Evolutionary conservation across 2,329 filamentous ascomycete genomes (phyloP).

Genomic region (Apiospora pterosperma): DNA sequence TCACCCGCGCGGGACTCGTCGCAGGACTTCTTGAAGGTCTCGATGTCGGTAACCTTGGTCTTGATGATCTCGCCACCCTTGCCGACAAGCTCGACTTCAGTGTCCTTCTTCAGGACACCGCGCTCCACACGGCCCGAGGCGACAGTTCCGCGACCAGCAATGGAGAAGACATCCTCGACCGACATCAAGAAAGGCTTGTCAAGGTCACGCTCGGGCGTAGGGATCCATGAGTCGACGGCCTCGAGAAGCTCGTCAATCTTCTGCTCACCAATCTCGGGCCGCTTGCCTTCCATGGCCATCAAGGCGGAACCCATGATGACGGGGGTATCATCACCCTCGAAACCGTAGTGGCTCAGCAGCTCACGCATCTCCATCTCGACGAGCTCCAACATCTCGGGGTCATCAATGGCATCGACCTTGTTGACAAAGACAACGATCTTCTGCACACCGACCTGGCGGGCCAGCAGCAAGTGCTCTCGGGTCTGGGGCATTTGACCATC

Average conservation of each 20-base stretch:
- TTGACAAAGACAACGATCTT: conserved; percentile 99
- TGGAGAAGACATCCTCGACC: conserved; percentile 89
- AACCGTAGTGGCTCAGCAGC: conserved; percentile 86
- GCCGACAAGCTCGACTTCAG: conserved; percentile 91
- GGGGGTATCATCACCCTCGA: conserved; percentile 96
- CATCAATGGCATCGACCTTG: conserved; percentile 96
- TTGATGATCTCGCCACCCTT: conserved; percentile 81
- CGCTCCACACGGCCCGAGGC: conserved; percentile 97
- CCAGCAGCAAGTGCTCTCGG: conserved; percentile 94
- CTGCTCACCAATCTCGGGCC: conserved; percentile 78
- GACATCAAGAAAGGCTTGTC: conserved; percentile 99
- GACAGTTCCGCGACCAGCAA: conserved; percentile 91
- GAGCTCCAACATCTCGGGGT: conserved; percentile 99
- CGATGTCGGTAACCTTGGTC: conserved; percentile 99
- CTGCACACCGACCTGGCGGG: conserved; percentile 97
- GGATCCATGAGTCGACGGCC: conserved; percentile 94
- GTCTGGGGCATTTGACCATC: conserved; percentile 99
- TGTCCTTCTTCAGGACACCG: conserved; percentile 87
- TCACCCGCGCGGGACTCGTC: conserved; percentile 95
- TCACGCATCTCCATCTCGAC: conserved; percentile 99
- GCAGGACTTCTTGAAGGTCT: conserved; percentile 99
- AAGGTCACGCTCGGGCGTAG: conserved; percentile 86
- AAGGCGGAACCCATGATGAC: conserved; percentile 97
- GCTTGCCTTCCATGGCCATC: conserved; percentile 84
- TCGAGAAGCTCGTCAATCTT: conserved; percentile 91